Conservation (phyloP, 495 filamentous ascomycete species). For the Penicillium turbatum region DNA sequence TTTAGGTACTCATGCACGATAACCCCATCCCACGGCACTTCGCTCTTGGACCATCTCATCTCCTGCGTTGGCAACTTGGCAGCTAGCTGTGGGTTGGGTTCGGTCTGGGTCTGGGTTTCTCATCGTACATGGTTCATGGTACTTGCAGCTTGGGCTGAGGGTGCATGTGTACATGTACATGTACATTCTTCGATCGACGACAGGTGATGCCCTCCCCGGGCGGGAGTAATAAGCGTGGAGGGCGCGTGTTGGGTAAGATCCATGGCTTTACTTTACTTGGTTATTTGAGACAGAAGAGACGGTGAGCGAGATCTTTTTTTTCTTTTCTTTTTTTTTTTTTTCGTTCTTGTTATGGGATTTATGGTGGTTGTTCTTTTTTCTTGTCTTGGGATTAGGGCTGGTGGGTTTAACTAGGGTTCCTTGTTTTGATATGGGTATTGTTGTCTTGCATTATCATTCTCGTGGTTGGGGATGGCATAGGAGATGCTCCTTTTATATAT, state of each 20-base stretch:
- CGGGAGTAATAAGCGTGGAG: not conserved
- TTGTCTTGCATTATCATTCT: not conserved
- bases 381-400: not conserved
- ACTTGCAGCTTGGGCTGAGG: not conserved
- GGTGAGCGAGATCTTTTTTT: not conserved
- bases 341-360: no score
- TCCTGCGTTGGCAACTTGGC: constrained; percentile 5
- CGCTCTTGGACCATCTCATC: not conserved
- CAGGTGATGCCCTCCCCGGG: not conserved
- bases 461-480: not conserved
- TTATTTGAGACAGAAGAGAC: constrained; percentile 2
- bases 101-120: not conserved
- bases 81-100: not conserved
- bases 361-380: not conserved
- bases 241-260: not conserved
- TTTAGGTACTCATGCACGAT: not conserved
- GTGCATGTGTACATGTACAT: not conserved
- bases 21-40: constrained; percentile 1
- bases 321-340: no score
- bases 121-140: constrained; percentile 4
- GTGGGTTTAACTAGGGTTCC: not conserved
- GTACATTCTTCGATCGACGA: constrained; percentile 10
- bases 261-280: not conserved
- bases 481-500: not conserved
- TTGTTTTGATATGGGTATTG: not conserved